Base-by-base conservation (phyloP, 495 filamentous ascomycete species). In the Tuber aestivum region DNA sequence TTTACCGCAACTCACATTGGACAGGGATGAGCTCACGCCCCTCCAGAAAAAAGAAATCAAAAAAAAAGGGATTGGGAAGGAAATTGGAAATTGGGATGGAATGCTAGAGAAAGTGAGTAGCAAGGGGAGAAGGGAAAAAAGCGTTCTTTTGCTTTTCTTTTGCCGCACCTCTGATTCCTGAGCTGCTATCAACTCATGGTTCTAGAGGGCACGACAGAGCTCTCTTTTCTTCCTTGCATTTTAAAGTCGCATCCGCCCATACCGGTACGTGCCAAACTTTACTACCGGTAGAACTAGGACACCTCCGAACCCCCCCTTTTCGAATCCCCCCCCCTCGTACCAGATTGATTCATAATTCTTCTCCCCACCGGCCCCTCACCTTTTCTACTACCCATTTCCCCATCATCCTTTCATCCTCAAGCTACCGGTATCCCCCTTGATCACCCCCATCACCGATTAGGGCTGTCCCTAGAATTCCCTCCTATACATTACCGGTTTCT, bases 351-450 rank as follows among this genome's bases (percentile, higher is more conserved):
- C 80, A 78, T 65, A 73, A 71, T 79, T 79, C 75, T 45, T 69
- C 69, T 75, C 77, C 70, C 74, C 71, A 78, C 78, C 79, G 56
- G 56, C 56, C 56, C 56, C 56, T 65, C 56, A 35, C 56, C 56
- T 65, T 20, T 20, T 65, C 56, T 18, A 65, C 74, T 72, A 78
- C 77, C 72, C 38, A 71, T 77, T 69, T 77, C 50, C 73, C 69
- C 79, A 78, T 80, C 81, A 72, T 69, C 78, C 72, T 72, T 73
- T 72, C 50, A 32, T 75, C 75, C 73, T 38, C 70, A 76, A 78
- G 80, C 77, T 74, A n/a, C n/a, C n/a, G n/a, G n/a, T n/a, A 69
- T 77, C 75, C 75, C 80, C 76, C 73, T 79, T 82, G 77, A 81
- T 77, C 76, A 73, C 75, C 72, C 77, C 77, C 78, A 70, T 80